Evolutionary conservation across 805 yeast genomes (phyloP).

Genomic region (Myxozyma nipponensis): DNA sequence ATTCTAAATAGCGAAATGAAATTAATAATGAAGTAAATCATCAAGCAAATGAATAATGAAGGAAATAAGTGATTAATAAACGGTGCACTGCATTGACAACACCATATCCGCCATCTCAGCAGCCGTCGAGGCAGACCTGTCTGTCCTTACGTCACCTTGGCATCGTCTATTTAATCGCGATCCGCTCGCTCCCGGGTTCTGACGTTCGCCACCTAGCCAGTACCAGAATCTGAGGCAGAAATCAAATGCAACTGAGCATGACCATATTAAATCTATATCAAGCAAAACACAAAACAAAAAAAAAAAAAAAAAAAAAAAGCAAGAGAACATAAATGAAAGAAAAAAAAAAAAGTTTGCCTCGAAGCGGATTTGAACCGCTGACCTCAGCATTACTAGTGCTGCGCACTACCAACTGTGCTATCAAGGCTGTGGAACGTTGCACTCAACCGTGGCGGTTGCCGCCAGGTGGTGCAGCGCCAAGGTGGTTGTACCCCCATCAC

Average conservation of each 20-base stretch:
- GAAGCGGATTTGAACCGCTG: constrained; percentile 42
- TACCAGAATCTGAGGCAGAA: background rate
- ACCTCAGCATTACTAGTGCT: constrained; percentile 42
- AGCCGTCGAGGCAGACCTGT: too few species aligned
- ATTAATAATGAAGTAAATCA: too few species aligned
- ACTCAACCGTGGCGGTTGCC: too few species aligned
- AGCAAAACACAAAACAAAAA: background rate
- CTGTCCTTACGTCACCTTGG: background rate
- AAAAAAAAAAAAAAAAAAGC: background rate
- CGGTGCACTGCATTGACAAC: too few species aligned
- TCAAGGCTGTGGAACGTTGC: constrained; percentile 37
- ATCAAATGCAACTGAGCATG: background rate
- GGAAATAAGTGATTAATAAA: too few species aligned
- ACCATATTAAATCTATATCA: background rate
- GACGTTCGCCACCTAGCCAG: background rate
- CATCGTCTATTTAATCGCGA: background rate
- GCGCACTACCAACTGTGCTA: constrained; percentile 44
- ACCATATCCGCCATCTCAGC: too few species aligned
- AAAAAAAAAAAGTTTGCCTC: constrained; percentile 34
- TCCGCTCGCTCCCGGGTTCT: too few species aligned
- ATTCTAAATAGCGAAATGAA: background rate
- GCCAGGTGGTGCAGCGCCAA: too few species aligned
- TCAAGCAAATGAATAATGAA: too few species aligned
- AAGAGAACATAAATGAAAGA: background rate
- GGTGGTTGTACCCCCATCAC: too few species aligned